Evolutionary conservation across 768 basidiomycete genomes (phyloP).

Genomic region (Leccinellum albellum): DNA sequence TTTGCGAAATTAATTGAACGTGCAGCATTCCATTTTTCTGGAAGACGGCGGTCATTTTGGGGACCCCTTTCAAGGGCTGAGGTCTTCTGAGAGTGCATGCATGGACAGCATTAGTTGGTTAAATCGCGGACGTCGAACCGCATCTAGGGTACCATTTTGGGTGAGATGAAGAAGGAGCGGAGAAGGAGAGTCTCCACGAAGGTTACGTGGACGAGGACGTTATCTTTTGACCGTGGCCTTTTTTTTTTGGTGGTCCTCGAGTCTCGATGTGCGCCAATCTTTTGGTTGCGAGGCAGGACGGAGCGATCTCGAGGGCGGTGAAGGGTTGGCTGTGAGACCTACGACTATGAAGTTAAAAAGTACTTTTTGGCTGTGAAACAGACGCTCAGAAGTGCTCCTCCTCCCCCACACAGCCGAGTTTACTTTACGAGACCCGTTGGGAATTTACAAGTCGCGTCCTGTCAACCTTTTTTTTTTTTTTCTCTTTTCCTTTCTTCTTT

Average conservation of each 20-base stretch:
- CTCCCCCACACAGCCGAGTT: background rate
- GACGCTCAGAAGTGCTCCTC: background rate
- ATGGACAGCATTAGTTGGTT: background rate
- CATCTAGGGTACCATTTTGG: background rate
- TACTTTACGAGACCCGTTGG: background rate
- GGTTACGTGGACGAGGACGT: background rate
- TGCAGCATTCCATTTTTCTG: constrained; percentile 13
- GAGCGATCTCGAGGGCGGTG: background rate
- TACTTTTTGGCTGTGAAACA: background rate
- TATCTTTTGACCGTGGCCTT: background rate
- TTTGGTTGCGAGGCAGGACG: background rate
- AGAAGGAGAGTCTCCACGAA: background rate
- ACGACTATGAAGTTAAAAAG: background rate
- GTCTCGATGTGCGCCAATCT: background rate
- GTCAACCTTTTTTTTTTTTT: constrained; percentile 15
- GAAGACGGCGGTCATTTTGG: constrained; percentile 12
- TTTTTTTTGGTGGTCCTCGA: too few relatives aligned
- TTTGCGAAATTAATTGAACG: constrained; percentile 10
- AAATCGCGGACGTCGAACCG: background rate
- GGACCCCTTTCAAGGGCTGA: background rate
- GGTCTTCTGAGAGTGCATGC: constrained; percentile 1
- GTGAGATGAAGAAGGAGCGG: background rate
- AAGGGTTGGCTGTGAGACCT: background rate
- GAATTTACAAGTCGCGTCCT: background rate
- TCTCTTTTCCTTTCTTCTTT: background rate